Conservation (phyloP, 768 basidiomycete genomes). For the Chalciporus pseudorubinellus region DNA sequence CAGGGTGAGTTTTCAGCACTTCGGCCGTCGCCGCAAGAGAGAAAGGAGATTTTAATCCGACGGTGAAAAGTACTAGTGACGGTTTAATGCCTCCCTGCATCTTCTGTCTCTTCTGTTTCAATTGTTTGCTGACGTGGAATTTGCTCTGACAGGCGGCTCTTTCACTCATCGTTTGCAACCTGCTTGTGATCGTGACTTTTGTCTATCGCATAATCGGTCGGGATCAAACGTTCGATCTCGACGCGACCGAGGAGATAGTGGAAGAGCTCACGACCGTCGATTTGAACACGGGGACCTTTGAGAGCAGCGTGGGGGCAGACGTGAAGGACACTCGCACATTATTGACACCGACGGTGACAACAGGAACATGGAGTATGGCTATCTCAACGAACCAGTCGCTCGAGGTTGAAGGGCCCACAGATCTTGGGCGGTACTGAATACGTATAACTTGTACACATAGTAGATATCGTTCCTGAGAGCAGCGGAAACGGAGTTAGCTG, state of each 20-base stretch:
- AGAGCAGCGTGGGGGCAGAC: neutral
- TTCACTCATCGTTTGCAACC: conserved; percentile 25
- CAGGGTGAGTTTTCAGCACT: conserved; percentile 15
- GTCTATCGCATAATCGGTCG: conserved; percentile 14
- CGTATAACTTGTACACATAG: too few species aligned
- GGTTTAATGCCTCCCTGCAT: neutral
- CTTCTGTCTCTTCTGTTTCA: neutral
- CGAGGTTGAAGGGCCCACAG: too few species aligned
- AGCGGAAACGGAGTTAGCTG: too few species aligned
- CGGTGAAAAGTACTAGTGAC: neutral
- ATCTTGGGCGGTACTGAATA: too few species aligned
- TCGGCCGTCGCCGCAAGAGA: neutral
- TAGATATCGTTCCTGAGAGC: too few species aligned
- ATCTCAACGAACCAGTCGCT: too few species aligned
- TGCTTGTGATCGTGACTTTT: conserved; percentile 25
- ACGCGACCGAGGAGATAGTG: neutral
- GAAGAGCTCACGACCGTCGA: conserved; percentile 20
- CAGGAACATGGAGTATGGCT: neutral
- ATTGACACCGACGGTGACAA: neutral
- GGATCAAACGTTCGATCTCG: conserved; percentile 1
- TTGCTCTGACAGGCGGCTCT: conserved; percentile 16
- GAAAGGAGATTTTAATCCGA: neutral
- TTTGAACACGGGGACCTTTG: conserved; percentile 1
- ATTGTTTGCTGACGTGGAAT: neutral
- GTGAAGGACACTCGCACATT: neutral